These are phyloP conservation scores for Xerocomellus amylosporus DNA, from an alignment of 768 basidiomycete species.

Conservation along the genomic window DNA sequence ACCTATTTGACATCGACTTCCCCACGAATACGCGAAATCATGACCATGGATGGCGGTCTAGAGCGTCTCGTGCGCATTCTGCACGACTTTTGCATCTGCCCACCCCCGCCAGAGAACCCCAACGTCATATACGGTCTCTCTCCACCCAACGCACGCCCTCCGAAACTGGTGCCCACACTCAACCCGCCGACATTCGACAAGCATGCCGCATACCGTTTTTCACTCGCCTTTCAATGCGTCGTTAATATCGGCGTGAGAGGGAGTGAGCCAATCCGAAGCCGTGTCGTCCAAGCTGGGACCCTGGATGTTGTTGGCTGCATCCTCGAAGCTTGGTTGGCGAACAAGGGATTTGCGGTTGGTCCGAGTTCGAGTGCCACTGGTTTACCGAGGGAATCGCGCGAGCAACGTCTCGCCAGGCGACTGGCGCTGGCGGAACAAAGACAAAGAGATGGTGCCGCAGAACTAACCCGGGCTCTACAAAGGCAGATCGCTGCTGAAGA, in stretches of 20 bases:
- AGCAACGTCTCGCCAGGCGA: constrained; percentile 64
- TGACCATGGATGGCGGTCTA: constrained; percentile 96
- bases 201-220: constrained; percentile 84
- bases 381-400: constrained; percentile 68
- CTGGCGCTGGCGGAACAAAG: constrained; percentile 54
- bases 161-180: constrained; percentile 56
- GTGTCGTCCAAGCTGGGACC: constrained; percentile 93
- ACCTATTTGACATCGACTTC: constrained; percentile 97
- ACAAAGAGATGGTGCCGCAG: constrained; percentile 52
- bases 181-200: constrained; percentile 74
- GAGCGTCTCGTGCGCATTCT: constrained; percentile 93
- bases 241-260: constrained; percentile 97
- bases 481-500: constrained; percentile 43
- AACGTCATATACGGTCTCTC: constrained; percentile 74
- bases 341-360: constrained; percentile 83
- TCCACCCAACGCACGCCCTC: constrained; percentile 56
- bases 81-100: constrained; percentile 81
- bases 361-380: constrained; percentile 77
- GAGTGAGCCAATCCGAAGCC: constrained; percentile 84
- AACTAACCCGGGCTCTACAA: constrained; percentile 56
- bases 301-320: constrained; percentile 92
- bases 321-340: constrained; percentile 88
- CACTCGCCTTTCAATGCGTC: constrained; percentile 93
- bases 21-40: constrained; percentile 95
- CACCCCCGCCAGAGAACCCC: constrained; percentile 79